Conservation (phyloP, 2,329 filamentous ascomycete species). For the Microcyclospora pomicola region DNA sequence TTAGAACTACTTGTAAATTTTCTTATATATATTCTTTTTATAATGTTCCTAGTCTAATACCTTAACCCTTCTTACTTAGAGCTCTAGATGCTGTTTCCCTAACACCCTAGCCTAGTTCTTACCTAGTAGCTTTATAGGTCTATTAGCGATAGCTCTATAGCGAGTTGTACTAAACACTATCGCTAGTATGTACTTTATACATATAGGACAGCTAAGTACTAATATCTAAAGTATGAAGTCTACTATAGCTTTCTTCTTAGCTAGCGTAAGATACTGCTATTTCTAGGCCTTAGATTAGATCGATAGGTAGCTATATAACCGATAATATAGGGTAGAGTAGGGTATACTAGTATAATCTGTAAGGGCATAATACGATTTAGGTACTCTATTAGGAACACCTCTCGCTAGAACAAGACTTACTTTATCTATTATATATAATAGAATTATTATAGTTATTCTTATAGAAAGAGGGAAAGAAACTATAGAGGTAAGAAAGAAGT, state of each 20-base stretch:
- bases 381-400: constrained; percentile 1
- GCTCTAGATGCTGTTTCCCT: constrained; percentile 13
- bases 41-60: constrained; percentile 17
- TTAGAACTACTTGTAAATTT: constrained; percentile 20
- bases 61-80: constrained; percentile 14
- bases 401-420: constrained; percentile 4
- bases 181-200: constrained; percentile 8
- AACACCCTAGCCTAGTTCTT: constrained; percentile 11
- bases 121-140: constrained; percentile 5
- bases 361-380: constrained; percentile 1
- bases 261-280: constrained; percentile 7
- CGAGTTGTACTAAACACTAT: constrained; percentile 6
- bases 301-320: constrained; percentile 6
- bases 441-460: too few relatives aligned
- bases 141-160: constrained; percentile 2
- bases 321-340: constrained; percentile 10
- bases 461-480: too few relatives aligned
- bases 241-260: constrained; percentile 6
- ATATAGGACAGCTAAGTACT: constrained; percentile 6
- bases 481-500: too few relatives aligned
- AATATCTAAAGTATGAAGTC: constrained; percentile 6
- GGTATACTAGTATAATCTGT: constrained; percentile 7
- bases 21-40: constrained; percentile 18
- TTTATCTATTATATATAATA: too few relatives aligned
- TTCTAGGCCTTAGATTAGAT: constrained; percentile 7